Conservation (phyloP, 1,284 basidiomycete genomes). For the Microbotryum silenes-acaulis region DNA sequence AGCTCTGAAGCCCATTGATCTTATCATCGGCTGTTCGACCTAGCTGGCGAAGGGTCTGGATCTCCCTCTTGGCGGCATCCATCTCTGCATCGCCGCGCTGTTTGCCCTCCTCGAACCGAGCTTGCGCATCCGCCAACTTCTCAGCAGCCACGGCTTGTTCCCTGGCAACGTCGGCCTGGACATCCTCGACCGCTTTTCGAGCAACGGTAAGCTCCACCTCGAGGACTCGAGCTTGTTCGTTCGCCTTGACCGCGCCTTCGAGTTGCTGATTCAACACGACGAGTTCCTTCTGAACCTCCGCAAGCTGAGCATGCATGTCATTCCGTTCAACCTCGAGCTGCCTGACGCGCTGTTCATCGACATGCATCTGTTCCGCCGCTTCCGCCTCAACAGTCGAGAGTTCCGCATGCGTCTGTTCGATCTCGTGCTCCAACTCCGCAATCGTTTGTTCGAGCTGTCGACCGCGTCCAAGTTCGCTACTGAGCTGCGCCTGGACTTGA, state of each 20-base stretch:
- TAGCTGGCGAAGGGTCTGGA: conserved; percentile 21
- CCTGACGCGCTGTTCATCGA: not conserved
- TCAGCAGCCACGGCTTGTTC: not conserved
- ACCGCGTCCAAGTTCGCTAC: no score
- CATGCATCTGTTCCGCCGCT: not conserved
- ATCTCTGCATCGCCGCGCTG: conserved; percentile 1
- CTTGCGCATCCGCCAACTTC: not conserved
- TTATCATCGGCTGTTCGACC: not conserved
- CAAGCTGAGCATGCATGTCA: not conserved
- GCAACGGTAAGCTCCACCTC: not conserved
- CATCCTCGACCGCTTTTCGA: not conserved
- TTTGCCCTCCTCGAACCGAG: not conserved
- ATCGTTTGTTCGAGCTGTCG: not conserved
- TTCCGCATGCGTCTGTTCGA: not conserved
- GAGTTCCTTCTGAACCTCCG: no score
- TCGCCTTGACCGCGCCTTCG: no score
- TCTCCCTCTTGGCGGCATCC: conserved; percentile 11
- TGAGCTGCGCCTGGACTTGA: not conserved
- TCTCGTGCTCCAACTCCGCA: not conserved
- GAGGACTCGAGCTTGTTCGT: not conserved
- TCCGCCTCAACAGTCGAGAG: not conserved
- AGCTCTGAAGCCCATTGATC: not conserved
- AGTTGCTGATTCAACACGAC: no score
- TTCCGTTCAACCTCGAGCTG: conserved; percentile 5
- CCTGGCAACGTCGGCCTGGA: not conserved